These are phyloP conservation scores for Copromyces sp. DNA, from an alignment of 495 filamentous ascomycete genomes.

Conservation along the genomic window DNA sequence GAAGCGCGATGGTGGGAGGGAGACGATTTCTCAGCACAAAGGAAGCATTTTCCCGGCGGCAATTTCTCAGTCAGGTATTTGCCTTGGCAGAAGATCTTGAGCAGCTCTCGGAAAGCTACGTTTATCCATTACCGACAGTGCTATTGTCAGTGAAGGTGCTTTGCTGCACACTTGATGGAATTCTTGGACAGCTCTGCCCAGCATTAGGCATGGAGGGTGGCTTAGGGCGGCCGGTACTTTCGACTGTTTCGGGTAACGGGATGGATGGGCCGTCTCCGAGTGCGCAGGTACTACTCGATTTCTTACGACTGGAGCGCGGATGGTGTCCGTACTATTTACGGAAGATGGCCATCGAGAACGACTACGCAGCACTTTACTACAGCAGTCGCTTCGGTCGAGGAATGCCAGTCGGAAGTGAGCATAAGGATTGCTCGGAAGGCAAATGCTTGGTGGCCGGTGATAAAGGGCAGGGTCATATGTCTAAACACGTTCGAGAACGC, in stretches of 20 bases:
- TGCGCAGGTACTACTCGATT: conserved; percentile 13
- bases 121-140: conserved; percentile 15
- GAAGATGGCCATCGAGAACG: conserved; percentile 8
- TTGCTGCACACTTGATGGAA: conserved; percentile 8
- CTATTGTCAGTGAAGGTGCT: conserved; percentile 18
- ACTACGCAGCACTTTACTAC: conserved; percentile 16
- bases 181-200: conserved; percentile 6
- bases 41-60: not conserved
- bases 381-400: conserved; percentile 11
- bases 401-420: conserved; percentile 3
- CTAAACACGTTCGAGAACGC: conserved; percentile 11
- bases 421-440: conserved; percentile 9
- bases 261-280: conserved; percentile 4
- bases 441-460: conserved; percentile 13
- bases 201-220: not conserved
- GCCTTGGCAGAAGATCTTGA: conserved; percentile 16
- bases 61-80: conserved; percentile 13
- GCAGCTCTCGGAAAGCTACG: conserved; percentile 13
- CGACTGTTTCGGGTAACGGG: not conserved
- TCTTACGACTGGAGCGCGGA: conserved; percentile 8
- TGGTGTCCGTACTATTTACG: conserved; percentile 16
- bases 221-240: not conserved
- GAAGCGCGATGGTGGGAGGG: not conserved
- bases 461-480: conserved; percentile 11
- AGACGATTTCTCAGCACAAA: not conserved